A percentile compares a stretch with the other conserved stretches of the same genome.
Evolutionary conservation across 805 yeast genomes (phyloP).

Genomic region (Kodamaea jinghongensis): DNA sequence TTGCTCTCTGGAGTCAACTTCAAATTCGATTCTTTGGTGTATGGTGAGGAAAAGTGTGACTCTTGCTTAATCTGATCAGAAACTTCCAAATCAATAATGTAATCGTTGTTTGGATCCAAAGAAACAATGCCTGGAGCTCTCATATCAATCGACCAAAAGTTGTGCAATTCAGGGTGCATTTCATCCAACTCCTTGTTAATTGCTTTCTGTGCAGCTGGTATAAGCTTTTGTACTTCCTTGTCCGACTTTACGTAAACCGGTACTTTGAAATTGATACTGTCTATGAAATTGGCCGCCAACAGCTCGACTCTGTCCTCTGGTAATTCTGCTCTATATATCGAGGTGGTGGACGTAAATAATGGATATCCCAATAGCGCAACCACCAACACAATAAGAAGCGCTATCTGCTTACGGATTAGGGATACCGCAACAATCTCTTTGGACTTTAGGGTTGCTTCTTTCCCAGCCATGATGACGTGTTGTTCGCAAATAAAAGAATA

Average conservation of each 20-base stretch:
- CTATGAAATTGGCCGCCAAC: slow-evolving; percentile 24
- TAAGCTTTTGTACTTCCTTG: slow-evolving; percentile 26
- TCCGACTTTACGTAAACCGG: slow-evolving; percentile 45
- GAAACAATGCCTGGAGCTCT: slow-evolving; percentile 14
- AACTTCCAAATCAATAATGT: slow-evolving; percentile 34
- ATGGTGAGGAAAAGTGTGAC: slow-evolving; percentile 34
- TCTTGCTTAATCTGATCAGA: slow-evolving; percentile 17
- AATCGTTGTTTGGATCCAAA: slow-evolving; percentile 23
- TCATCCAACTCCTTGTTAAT: slow-evolving; percentile 29
- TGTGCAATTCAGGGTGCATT: slow-evolving; percentile 20
- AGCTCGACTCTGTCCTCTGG: slow-evolving; percentile 45
- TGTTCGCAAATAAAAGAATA: slow-evolving; percentile 1
- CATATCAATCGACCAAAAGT: slow-evolving; percentile 31
- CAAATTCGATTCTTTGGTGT: slow-evolving; percentile 30
- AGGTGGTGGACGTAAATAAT: slow-evolving; percentile 44
- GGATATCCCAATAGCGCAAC: slow-evolving; percentile 23
- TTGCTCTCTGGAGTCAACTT: slow-evolving; percentile 22
- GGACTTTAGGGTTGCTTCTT: slow-evolving; percentile 5
- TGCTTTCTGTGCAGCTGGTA: slow-evolving; percentile 32
- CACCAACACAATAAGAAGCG: slow-evolving; percentile 14
- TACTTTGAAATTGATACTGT: slow-evolving; percentile 28
- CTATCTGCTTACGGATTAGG: slow-evolving; percentile 12
- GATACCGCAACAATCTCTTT: slow-evolving; percentile 8
- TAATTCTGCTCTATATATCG: slow-evolving; percentile 59
- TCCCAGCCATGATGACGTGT: not conserved